Evolutionary conservation across 1,284 basidiomycete species (phyloP), one percentile per base, ranked within the genome.

Genomic region (Agroathelia rolfsii): DNA sequence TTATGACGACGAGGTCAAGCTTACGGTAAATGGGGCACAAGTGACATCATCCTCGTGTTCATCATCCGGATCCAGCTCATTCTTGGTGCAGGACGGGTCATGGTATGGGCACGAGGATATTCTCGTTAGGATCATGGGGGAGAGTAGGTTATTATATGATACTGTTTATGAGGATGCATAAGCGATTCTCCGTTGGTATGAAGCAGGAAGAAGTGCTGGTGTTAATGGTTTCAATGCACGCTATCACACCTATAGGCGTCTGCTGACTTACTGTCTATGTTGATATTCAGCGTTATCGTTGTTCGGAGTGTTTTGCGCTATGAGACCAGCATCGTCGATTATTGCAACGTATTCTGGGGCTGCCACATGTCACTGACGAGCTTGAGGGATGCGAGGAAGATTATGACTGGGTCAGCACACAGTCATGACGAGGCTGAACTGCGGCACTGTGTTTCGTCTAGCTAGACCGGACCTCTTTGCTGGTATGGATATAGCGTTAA

Each of bases 181-280:
- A 39, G 19, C 30, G 35, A 26, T 18, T 40, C 13, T 13, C 29
- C 16, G 27, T n/a, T n/a, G n/a, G n/a, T n/a, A n/a, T n/a, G n/a
- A n/a, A n/a, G n/a, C n/a, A 19, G 13, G 9, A 24, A 16, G n/a
- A n/a, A n/a, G n/a, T n/a, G n/a, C n/a, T n/a, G n/a, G n/a, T n/a
- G n/a, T n/a, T n/a, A n/a, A 18, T 23, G 4, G 22, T 24, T 14
- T 32, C 35, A 6, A 25, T 30, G 5, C 20, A 30, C 27, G 21
- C 37, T n/a, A 22, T 42, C 24, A 34, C 31, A n/a, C 38, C 41
- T 13, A 35, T 39, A 1, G 41, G 41, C 12, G 38, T 39, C 9
- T 38, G 41, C 19, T 40, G 38, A 11, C 17, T 42, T n/a, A n/a
- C n/a, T 11, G 41, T 38, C 4, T 35, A 40, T 18, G 40, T 38